Base-by-base conservation (phyloP, 2,329 filamentous ascomycete genomes). In the Fusarium sp. region DNA sequence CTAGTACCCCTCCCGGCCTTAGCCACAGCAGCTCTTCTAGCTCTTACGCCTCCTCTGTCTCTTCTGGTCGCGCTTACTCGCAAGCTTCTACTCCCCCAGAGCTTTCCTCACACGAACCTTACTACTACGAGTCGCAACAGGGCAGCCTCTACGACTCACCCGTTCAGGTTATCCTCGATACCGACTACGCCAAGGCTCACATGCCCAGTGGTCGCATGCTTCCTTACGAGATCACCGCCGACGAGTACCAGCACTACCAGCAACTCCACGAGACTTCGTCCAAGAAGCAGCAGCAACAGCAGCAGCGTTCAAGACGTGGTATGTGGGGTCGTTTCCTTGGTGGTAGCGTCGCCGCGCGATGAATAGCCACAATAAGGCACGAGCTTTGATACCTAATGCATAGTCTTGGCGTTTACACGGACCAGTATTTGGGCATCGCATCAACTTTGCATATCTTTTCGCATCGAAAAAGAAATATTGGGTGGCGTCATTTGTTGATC, bases 261-360 rank as follows among this genome's bases (percentile, higher is more conserved):
- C 80, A 82, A 57, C 74, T 85, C 44, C 82, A 86, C 63, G 81
- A 85, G 48, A 80, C 77, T 40, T 76, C 78, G 45, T 74, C 73
- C 61, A 84, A 82, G 76, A 85, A 85, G 79, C 45, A 63, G 30
- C 81, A 85, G 79, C 45, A 63, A 23, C 81, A 85, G 78, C 82
- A 84, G 79, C 81, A 80, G 60, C 80, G 82, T 50, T 46, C 70
- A 25, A 57, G 59, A 55, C 81, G 83, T 39, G 83, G 85, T 65
- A 81, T 87, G 78, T 84, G 85, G 76, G 83, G 82, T 33, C 83
- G 85, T 41, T 80, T 87, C 61, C 84, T 87, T 61, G 83, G 83
- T 45, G 80, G 79, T 50, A 76, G 79, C 51, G 79, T 82, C 65
- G 73, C 78, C 58, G 78, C 79, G 69, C 80, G 81, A 76, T 82